phyloP scores from a whole-genome alignment of 2,329 filamentous ascomycete genomes.

The Colletotrichum musicola region DNA sequence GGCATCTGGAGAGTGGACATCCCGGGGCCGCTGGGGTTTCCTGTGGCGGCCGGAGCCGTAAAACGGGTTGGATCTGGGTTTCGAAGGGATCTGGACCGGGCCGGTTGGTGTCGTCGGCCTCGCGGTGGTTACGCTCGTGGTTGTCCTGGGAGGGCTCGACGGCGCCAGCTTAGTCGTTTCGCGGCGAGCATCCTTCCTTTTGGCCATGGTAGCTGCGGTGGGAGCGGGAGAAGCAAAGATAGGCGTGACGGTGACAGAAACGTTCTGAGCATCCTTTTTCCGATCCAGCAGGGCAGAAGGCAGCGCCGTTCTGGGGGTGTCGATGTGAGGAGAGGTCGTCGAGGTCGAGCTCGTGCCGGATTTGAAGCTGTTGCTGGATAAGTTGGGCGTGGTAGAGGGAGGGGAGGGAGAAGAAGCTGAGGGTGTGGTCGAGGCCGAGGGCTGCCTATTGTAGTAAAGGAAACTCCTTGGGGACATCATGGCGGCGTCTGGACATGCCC shows the following conservation, averaged over 20 bases:
- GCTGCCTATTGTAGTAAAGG: conserved; percentile 42
- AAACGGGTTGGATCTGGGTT: conserved; percentile 53
- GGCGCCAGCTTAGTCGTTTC: conserved; percentile 40
- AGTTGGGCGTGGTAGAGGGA: conserved; percentile 23
- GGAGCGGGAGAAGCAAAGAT: conserved; percentile 34
- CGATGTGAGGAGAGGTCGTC: conserved; percentile 13
- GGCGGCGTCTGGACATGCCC: conserved; percentile 39
- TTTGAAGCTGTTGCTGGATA: conserved; percentile 25
- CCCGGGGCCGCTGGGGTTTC: conserved; percentile 51
- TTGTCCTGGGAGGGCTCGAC: conserved; percentile 39
- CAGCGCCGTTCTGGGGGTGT: conserved; percentile 35
- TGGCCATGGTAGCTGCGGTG: conserved; percentile 40
- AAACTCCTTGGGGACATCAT: conserved; percentile 43
- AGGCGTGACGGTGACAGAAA: conserved; percentile 39
- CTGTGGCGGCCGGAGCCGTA: conserved; percentile 55
- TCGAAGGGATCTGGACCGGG: conserved; percentile 68
- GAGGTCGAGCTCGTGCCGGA: conserved; percentile 9
- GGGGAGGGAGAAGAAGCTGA: conserved; percentile 8
- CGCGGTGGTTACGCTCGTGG: conserved; percentile 38
- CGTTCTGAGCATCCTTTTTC: conserved; percentile 42
- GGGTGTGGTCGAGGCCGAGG: conserved; percentile 34
- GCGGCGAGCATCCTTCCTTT: conserved; percentile 40
- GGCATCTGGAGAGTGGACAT: conserved; percentile 64
- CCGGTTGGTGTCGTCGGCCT: conserved; percentile 53
- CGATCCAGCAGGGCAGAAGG: conserved; percentile 37